Conservation (phyloP, 768 basidiomycete species). For the Suillus placidus region DNA sequence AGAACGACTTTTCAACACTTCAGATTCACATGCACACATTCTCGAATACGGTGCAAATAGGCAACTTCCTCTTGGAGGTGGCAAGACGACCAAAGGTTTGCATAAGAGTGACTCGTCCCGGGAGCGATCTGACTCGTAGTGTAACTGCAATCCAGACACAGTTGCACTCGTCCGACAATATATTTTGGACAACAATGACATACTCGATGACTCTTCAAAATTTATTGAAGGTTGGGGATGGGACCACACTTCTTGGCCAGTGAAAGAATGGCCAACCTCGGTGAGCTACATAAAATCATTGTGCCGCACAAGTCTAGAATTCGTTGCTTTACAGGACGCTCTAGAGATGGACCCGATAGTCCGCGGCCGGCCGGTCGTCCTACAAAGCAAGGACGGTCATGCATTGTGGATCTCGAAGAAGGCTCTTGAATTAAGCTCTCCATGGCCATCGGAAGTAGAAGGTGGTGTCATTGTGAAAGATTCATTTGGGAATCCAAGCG, state of each 20-base stretch:
- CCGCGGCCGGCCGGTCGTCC: conserved; percentile 66
- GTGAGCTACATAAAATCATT: conserved; percentile 44
- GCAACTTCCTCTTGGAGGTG: conserved; percentile 65
- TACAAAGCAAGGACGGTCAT: conserved; percentile 88
- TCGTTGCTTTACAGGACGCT: conserved; percentile 51
- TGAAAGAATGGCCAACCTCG: conserved; percentile 63
- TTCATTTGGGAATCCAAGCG: conserved; percentile 66
- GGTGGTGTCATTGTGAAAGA: conserved; percentile 84
- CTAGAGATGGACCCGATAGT: conserved; percentile 73
- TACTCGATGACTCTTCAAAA: conserved; percentile 56
- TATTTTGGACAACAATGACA: conserved; percentile 59
- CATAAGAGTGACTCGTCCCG: background rate
- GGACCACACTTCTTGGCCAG: conserved; percentile 84
- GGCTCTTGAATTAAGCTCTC: conserved; percentile 57
- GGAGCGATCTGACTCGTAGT: background rate
- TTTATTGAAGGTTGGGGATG: conserved; percentile 85
- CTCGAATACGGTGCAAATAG: conserved; percentile 75
- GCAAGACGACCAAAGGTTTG: conserved; percentile 58
- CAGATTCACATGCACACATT: conserved; percentile 81
- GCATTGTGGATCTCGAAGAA: conserved; percentile 82
- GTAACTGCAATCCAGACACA: conserved; percentile 47
- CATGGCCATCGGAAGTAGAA: conserved; percentile 69
- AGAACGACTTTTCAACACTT: conserved; percentile 1
- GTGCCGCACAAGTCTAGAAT: background rate
- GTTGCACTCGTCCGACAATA: conserved; percentile 62